Base-by-base conservation (phyloP, 2,329 filamentous ascomycete genomes). In the Gnomoniopsis smithogilvyi region DNA sequence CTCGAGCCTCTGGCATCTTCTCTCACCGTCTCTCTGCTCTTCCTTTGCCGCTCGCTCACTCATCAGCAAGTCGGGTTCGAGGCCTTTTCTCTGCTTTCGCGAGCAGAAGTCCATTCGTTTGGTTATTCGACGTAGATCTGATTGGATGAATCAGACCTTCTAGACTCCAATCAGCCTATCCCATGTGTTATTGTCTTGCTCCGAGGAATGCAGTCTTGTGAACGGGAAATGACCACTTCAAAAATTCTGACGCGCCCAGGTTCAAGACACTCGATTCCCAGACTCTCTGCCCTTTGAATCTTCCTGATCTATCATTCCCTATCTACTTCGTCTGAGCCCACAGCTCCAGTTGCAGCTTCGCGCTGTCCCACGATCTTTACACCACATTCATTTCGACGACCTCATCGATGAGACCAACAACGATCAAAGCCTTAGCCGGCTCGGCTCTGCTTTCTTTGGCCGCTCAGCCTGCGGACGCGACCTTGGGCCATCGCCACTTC, bases 391-490 rank as follows among this genome's bases (percentile, higher is more conserved):
- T 57, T 60, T 26, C 51, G 24, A 11, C 36, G 19, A 41, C 56
- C 61, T 60, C 58, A 51, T 72, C 68, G 64, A 87, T 86, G 84
- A 86, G 80, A 74, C 68, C 80, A 70, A 74, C 77, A 58, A 75
- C 77, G 60, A 63, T 83, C 61, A 76, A 80, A 64, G 73, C 78
- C 69, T 76, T 77, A 67, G 64, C 85, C 60, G 76, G 77, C 69
- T 76, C 79, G 66, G 80, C 77, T 60, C 68, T 79, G 48, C 65
- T 81, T 26, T 68, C 85, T 46, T 68, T 83, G 62, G 74, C 75
- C 24, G 70, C 73, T 38, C 73, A 77, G 34, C 71, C 74, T 54
- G 69, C 72, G 55, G 71, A 72, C 12, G 72, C 71, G 22, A 64
- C 66, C 10, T 74, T 76, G 58, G 70, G 73, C 58, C 75, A 81